These are phyloP conservation scores for Ceriops decandra DNA, from an alignment of 345 rosid species.

Conservation along the genomic window DNA sequence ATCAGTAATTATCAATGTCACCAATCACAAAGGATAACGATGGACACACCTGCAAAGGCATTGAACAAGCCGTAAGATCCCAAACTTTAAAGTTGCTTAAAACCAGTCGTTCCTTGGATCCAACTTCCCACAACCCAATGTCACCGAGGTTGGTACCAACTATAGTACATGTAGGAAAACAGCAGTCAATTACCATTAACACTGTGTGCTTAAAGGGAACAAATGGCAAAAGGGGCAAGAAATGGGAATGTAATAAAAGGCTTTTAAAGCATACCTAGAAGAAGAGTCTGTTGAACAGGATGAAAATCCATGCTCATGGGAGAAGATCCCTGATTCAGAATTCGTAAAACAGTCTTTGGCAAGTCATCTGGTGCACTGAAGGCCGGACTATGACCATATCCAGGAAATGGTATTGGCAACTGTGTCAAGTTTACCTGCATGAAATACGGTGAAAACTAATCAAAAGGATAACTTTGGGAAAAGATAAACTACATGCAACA, in stretches of 20 bases:
- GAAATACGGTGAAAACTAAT: neutral
- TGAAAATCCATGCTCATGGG: conserved; percentile 79
- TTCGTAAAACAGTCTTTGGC: conserved; percentile 49
- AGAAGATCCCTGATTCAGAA: conserved; percentile 47
- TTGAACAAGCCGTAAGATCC: conserved; percentile 53
- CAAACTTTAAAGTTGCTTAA: conserved; percentile 63
- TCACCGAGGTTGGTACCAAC: conserved; percentile 64
- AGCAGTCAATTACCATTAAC: conserved; percentile 6
- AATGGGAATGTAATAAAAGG: neutral
- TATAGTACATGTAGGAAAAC: conserved; percentile 24
- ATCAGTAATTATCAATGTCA: neutral
- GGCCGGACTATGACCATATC: conserved; percentile 13
- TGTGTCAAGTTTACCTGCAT: conserved; percentile 24
- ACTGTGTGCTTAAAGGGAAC: too few species aligned
- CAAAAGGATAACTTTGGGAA: neutral
- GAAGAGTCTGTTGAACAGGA: conserved; percentile 56
- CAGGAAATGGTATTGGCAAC: conserved; percentile 8
- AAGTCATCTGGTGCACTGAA: conserved; percentile 29
- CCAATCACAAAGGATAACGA: conserved; percentile 4
- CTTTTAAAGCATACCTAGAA: conserved; percentile 49
- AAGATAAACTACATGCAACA: neutral
- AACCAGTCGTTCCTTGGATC: conserved; percentile 44
- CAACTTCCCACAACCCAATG: conserved; percentile 59
- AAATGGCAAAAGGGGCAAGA: conserved; percentile 6
- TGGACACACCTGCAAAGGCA: conserved; percentile 27